phyloP scores from a whole-genome alignment of 352 stramenopile genomes.

The Globisporangium canariense region DNA sequence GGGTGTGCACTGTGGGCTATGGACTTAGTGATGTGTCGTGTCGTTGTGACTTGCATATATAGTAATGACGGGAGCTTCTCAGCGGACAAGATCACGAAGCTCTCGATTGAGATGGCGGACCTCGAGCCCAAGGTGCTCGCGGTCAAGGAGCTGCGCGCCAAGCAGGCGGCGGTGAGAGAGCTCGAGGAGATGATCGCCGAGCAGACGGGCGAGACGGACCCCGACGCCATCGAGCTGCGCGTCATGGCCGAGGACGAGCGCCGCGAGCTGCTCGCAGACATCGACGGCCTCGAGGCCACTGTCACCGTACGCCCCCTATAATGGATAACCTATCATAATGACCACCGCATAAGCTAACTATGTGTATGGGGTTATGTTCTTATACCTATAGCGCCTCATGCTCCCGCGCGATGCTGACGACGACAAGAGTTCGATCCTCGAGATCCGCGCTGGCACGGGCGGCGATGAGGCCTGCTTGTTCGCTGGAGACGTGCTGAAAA shows the following conservation, averaged over 20 bases:
- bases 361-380: not conserved
- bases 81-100: conserved; percentile 66
- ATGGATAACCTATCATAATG: too few species aligned
- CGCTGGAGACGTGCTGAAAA: conserved; percentile 90
- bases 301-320: conserved; percentile 41
- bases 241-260: conserved; percentile 76
- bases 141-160: conserved; percentile 81
- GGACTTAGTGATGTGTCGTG: not conserved
- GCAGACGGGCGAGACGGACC: conserved; percentile 39
- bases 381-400: conserved; percentile 49
- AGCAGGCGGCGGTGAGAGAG: conserved; percentile 85
- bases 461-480: conserved; percentile 97
- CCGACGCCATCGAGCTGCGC: conserved; percentile 59
- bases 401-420: conserved; percentile 86
- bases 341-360: not conserved
- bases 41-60: not conserved
- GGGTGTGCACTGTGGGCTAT: conserved; percentile 9
- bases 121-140: conserved; percentile 69
- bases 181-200: conserved; percentile 87
- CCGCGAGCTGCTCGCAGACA: conserved; percentile 48
- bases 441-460: conserved; percentile 95
- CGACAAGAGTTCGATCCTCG: conserved; percentile 96
- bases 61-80: conserved; percentile 78
- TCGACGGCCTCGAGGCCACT: conserved; percentile 50
- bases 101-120: conserved; percentile 85